Evolutionary conservation across 345 rosid genomes (phyloP).

Genomic region (Eucalyptus cloeziana): DNA sequence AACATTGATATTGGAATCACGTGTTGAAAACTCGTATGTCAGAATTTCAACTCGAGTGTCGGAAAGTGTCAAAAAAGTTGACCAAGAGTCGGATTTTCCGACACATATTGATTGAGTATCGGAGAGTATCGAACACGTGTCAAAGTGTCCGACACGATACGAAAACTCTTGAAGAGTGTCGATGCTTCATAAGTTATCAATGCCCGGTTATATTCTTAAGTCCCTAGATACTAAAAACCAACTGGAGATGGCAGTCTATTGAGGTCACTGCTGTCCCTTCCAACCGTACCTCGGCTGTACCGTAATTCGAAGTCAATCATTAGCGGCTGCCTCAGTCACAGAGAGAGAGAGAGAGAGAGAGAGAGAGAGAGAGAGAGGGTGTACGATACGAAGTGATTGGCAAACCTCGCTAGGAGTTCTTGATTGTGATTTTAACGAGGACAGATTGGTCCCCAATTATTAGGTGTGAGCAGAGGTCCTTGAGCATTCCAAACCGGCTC

Average conservation of each 20-base stretch:
- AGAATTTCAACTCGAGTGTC: too few species aligned
- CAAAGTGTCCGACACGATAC: too few species aligned
- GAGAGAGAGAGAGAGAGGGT: background rate
- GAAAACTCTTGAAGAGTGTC: too few species aligned
- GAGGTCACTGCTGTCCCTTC: background rate
- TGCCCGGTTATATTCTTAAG: background rate
- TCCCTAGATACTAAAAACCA: background rate
- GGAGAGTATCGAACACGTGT: too few species aligned
- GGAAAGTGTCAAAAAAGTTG: too few species aligned
- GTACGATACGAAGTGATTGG: background rate
- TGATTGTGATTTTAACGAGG: background rate
- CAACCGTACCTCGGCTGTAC: background rate
- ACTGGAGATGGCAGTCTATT: background rate
- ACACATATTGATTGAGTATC: too few species aligned
- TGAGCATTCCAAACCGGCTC: too few species aligned
- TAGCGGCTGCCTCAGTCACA: background rate
- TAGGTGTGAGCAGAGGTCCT: too few species aligned
- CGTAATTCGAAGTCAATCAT: background rate
- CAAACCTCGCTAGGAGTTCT: background rate
- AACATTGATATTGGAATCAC: too few species aligned
- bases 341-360: background rate
- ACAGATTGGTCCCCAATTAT: background rate
- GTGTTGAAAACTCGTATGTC: too few species aligned
- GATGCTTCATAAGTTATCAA: background rate
- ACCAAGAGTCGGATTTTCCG: too few species aligned